Evolutionary conservation across 169 alveolate genomes (phyloP).

Genomic region (Eimeria sp.): DNA sequence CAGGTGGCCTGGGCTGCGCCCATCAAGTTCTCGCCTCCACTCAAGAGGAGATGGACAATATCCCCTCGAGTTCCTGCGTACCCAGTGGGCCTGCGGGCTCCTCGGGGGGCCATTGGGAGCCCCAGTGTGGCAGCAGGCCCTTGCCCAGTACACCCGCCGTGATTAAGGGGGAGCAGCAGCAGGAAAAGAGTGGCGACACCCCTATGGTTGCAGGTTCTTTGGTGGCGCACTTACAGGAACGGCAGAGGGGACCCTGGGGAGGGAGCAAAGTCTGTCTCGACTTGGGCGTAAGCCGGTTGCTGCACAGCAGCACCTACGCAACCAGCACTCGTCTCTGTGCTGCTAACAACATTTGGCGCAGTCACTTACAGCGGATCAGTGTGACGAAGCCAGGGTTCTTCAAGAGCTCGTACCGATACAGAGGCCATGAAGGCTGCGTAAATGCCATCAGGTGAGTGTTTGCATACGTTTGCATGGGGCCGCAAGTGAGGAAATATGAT

Average conservation of each 20-base stretch:
- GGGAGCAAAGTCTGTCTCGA: constrained; percentile 27
- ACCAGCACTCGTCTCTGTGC: constrained; percentile 1
- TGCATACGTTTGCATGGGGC: no score
- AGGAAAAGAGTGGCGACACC: not conserved
- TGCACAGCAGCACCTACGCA: not conserved
- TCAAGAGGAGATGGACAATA: not conserved
- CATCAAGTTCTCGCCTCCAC: not conserved
- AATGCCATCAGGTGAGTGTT: constrained; percentile 49
- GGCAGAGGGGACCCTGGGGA: constrained; percentile 68
- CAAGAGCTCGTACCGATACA: constrained; percentile 7
- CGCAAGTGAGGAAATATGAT: not conserved
- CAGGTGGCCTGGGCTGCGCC: not conserved
- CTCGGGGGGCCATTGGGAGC: not conserved
- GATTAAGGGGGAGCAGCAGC: not conserved
- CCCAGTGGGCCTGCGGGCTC: not conserved
- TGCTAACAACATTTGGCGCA: constrained; percentile 1
- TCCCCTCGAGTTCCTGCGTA: not conserved
- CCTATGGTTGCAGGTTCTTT: not conserved
- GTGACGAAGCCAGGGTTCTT: not conserved
- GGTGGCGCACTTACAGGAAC: not conserved
- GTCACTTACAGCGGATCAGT: not conserved
- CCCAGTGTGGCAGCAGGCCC: not conserved
- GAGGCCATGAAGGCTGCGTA: constrained; percentile 69
- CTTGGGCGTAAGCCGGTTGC: not conserved
- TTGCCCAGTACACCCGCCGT: not conserved